phyloP scores from a whole-genome alignment of 805 yeast species.

The Ogataea sp. region DNA sequence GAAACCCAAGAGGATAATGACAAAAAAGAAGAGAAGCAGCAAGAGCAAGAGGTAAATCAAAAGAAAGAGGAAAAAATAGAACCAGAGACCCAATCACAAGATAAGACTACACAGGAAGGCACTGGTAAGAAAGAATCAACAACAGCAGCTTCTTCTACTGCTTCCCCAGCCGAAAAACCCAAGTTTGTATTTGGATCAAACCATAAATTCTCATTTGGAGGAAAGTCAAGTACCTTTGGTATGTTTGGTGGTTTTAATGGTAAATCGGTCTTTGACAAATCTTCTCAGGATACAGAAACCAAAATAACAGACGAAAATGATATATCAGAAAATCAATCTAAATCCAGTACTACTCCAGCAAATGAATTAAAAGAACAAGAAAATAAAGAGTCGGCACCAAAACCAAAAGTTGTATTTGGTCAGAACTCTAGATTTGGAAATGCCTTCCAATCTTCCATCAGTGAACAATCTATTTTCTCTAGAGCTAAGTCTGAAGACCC shows the following conservation, averaged over 20 bases:
- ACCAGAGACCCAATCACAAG: too few relatives aligned
- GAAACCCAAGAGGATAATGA: neutral
- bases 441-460: slow-evolving; percentile 46
- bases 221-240: slow-evolving; percentile 27
- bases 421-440: slow-evolving; percentile 39
- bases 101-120: too few relatives aligned
- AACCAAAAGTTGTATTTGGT: slow-evolving; percentile 30
- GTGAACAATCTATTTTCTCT: slow-evolving; percentile 47
- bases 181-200: slow-evolving; percentile 48
- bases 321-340: neutral
- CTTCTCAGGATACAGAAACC: neutral
- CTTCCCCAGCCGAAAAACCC: slow-evolving; percentile 20
- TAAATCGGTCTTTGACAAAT: slow-evolving; percentile 27
- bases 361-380: slow-evolving; percentile 1
- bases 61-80: too few relatives aligned
- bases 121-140: too few relatives aligned
- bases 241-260: slow-evolving; percentile 15
- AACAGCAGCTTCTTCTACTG: too few relatives aligned
- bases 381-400: neutral
- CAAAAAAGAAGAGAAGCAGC: too few relatives aligned
- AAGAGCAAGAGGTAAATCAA: too few relatives aligned
- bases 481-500: slow-evolving; percentile 6
- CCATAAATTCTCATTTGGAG: slow-evolving; percentile 38
- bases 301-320: slow-evolving; percentile 1
- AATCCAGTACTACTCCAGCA: neutral